Evolutionary conservation across 306 rosid species (phyloP), one percentile per base, ranked within the genome.

Genomic region (Cercis canadensis): DNA sequence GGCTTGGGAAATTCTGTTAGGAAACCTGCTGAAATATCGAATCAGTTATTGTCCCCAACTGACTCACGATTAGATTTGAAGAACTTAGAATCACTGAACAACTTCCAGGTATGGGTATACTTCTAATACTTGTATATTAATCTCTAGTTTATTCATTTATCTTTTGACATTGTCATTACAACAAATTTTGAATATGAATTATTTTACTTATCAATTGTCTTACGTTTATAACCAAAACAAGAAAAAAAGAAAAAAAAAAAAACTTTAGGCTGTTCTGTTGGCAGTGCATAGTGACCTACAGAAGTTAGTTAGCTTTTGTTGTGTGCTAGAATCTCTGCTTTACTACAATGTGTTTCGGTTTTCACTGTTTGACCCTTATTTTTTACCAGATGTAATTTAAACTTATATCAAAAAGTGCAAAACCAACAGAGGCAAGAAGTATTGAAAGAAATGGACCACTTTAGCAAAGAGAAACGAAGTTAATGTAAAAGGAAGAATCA

Each of bases 21-120:
- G 75, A 82, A 71, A 53, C 58, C 89, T 34, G 80, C 83, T 60
- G 85, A 80, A 55, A 69, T 87, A 70, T 89, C 91, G 9, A 87
- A 64, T 75, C 98, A 94, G 79, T 72, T 94, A 56, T 76, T 71
- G 45, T 77, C 96, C 2, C 97, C 96, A 50, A 75, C 85, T 13
- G 97, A 91, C 55, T 57, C 78, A 24, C 84, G 51, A 32, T 29
- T 75, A 32, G 96, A 90, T 69, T 49, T 73, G 13, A 89, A 84
- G 78, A 69, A 57, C 60, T 31, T 72, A 6, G 92, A 91, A 80
- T 80, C 78, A 39, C 82, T 94, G 66, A 57, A 82, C 73, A 81
- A 86, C 81, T 85, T 83, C 67, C 97, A 94, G 99, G 99, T 94
- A 81, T 39, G 10, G 52, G 31, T 47, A 21, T 44, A 45, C 15